Evolutionary conservation across 139 green algal species (phyloP), one percentile per base, ranked within the genome.

Genomic region (Eudorina sp.): DNA sequence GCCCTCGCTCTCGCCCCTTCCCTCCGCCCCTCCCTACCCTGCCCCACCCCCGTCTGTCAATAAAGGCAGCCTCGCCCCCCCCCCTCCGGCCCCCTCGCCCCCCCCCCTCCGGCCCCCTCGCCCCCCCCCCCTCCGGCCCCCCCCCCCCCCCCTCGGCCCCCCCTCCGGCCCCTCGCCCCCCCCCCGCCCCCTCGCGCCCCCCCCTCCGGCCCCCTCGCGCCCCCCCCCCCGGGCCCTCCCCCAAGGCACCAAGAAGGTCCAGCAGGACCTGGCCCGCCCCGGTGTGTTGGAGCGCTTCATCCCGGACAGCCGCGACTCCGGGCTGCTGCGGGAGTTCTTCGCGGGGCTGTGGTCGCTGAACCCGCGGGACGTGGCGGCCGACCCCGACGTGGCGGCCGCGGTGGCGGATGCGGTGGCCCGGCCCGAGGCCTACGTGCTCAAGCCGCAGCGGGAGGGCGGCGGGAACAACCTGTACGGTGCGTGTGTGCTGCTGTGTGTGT

Each of bases 381-480:
- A 85, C 78, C 53, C 21, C 38, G 78, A 34, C 40, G 55, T 73
- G 18, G 78, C 78, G 8, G 58, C 55, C 36, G 93, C 94, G n/a
- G 91, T 96, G 46, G 69, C 70, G n/a, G 73, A 95, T 31, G 98
- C 96, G 4, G 73, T 97, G 0, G 40, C 73, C n/a, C 51, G 96
- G n/a, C 98, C 98, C 2, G 48, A 84, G 55, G 81, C 60, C 18
- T 99, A 94, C 86, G 98, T 99, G 40, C 93, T 99, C 2, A 99
- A 99, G 91, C 96, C 96, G 23, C 96, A 98, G 90, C 86, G 98
- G 1, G 98, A 99, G 92, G 98, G 98, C 7, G 98, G 98, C 25
- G 98, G 98, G 72, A 99, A 99, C 92, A 99, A 99, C 91, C 83
- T 99, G 40, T 99, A 99, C 83, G 97, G 95, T 88, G 74, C n/a